A percentile compares a stretch with the other conserved stretches of the same genome.
These are phyloP conservation scores for Syzygium aqueum DNA, from an alignment of 345 rosid species.

Conservation along the genomic window DNA sequence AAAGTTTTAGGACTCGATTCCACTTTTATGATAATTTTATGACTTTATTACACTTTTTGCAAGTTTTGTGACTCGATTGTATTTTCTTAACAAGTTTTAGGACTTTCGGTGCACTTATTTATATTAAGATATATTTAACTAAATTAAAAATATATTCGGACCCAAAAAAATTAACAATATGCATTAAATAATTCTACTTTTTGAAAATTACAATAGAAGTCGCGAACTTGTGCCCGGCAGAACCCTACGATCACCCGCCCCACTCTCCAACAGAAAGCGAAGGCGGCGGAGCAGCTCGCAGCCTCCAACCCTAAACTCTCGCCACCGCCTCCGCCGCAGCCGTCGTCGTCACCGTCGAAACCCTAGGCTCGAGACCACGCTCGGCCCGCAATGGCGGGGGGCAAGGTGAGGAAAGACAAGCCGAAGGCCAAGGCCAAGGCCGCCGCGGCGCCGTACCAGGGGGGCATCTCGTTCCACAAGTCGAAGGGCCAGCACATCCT, in stretches of 20 bases:
- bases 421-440: slow-evolving; percentile 11
- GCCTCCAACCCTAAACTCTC: not conserved
- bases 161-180: too few species aligned
- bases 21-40: too few species aligned
- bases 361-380: not conserved
- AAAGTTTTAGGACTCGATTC: too few species aligned
- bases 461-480: slow-evolving; percentile 83
- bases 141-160: too few species aligned
- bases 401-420: slow-evolving; percentile 73
- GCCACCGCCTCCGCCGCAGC: not conserved
- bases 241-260: not conserved
- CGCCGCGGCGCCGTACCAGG: slow-evolving; percentile 56
- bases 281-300: not conserved
- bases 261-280: not conserved
- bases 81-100: too few species aligned
- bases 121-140: too few species aligned
- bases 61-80: too few species aligned
- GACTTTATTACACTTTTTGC: too few species aligned
- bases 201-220: not conserved
- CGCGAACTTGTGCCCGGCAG: not conserved
- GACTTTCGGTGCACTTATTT: too few species aligned
- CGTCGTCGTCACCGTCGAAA: not conserved
- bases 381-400: slow-evolving; percentile 55
- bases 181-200: too few species aligned
- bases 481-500: slow-evolving; percentile 91